Base-by-base conservation (phyloP, 2,329 filamentous ascomycete genomes). In the Aspergillus sp. region DNA sequence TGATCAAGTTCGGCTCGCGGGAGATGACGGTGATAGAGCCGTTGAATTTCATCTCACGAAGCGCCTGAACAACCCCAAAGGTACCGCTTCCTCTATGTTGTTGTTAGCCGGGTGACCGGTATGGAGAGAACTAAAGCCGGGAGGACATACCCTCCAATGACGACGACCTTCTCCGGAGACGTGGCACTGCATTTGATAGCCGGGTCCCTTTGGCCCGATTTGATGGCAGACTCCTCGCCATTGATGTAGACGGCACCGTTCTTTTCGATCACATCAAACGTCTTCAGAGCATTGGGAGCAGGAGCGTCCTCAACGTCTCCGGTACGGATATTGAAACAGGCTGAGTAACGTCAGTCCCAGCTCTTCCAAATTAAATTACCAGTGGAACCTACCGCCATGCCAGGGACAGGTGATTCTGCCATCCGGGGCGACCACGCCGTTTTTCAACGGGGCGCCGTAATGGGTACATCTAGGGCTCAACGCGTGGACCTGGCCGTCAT, bases 291-390 rank as follows among this genome's bases (percentile, higher is more conserved):
- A 65, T 97, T 90, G 22, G 95, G 82, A 2, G 90, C 94, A 0
- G 94, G 94, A 0, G 93, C 92, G 67, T 97, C 90, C 74, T 99
- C 94, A 53, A 97, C 89, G 64, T 99, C 94, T 49, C 94, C 94
- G 5, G 88, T 95, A 51, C 82, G 81, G 57, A 90, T 84, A 57
- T 90, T 94, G 76, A 96, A 99, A 78, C 94, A 99, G 52, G 94
- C 94, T 92, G 58, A 48, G 40, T 13, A n/a, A 26, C 40, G 45
- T 42, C 40, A 16, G 14, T 11, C 45, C 60, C 45, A 64, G 45
- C 41, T 53, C 14, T 41, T 60, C 35, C n/a, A 54, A 26, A 13
- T 13, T 11, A 51, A 42, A 17, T 49, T 33, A 14, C 33, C 14
- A 45, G 26, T 35, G 35, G 16, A 16, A 70, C 79, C 59, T 69